Evolutionary conservation across 768 basidiomycete genomes (phyloP).

Genomic region (Leccinum disarticulatum): DNA sequence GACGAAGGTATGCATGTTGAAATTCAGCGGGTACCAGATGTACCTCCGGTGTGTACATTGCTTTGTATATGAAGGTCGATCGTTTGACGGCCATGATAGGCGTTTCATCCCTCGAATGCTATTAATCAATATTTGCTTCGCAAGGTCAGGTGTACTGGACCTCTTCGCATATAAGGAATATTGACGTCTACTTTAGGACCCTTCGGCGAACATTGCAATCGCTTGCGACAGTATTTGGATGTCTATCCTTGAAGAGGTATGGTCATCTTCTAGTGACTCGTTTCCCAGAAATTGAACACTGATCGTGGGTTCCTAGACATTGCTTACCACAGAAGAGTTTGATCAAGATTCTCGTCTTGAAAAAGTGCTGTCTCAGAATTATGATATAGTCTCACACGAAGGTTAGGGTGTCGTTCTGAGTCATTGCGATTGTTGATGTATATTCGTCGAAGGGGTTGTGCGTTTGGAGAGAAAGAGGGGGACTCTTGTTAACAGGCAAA

Average conservation of each 20-base stretch:
- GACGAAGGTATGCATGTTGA: neutral
- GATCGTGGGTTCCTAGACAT: neutral
- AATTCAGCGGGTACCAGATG: neutral
- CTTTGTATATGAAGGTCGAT: neutral
- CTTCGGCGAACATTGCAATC: slow-evolving; percentile 9
- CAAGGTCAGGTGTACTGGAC: neutral
- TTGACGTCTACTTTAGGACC: neutral
- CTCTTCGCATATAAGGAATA: no score
- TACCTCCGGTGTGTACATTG: neutral
- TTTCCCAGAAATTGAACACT: no score
- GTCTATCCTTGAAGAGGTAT: slow-evolving; percentile 7
- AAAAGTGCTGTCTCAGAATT: neutral
- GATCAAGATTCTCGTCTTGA: neutral
- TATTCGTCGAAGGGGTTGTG: neutral
- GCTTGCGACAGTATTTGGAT: slow-evolving; percentile 10
- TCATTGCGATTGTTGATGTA: neutral
- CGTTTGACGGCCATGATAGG: neutral
- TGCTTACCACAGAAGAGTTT: neutral
- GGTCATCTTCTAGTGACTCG: neutral
- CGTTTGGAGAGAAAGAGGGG: slow-evolving; percentile 2
- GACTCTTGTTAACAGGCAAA: neutral
- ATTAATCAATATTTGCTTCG: slow-evolving; percentile 8
- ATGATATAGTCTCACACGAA: neutral
- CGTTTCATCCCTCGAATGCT: slow-evolving; percentile 6
- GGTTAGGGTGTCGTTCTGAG: neutral